Percentiles rank a stretch among this genome's conserved stretches.
phyloP scores from a whole-genome alignment of 2,329 filamentous ascomycete species.

The Diaporthe batatas region DNA sequence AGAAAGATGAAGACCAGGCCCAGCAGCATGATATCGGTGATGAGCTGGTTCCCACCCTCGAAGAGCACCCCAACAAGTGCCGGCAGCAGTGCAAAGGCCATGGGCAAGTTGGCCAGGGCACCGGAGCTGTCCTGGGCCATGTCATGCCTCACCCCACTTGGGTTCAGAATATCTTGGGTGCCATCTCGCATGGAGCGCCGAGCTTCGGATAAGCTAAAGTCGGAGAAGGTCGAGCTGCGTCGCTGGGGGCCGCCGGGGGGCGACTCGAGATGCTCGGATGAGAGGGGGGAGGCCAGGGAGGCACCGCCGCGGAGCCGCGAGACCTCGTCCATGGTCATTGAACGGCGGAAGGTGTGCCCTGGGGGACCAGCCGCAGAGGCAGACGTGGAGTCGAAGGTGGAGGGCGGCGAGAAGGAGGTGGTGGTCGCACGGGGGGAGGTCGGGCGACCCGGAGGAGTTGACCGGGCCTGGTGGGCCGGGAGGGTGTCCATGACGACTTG shows the following conservation, averaged over 20 bases:
- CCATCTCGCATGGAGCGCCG: conserved; percentile 73
- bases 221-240: conserved; percentile 83
- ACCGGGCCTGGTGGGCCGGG: conserved; percentile 23
- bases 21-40: conserved; percentile 87
- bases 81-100: conserved; percentile 86
- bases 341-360: conserved; percentile 57
- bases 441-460: conserved; percentile 27
- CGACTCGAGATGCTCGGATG: conserved; percentile 47
- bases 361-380: conserved; percentile 44
- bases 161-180: conserved; percentile 76
- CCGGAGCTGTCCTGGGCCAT: conserved; percentile 65
- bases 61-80: conserved; percentile 89
- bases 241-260: conserved; percentile 60
- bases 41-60: conserved; percentile 83
- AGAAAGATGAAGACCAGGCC: conserved; percentile 86
- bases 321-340: conserved; percentile 56
- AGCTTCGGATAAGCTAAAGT: conserved; percentile 78
- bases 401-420: conserved; percentile 34
- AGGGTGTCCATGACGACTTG: conserved; percentile 32
- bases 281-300: conserved; percentile 42
- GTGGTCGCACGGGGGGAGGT: conserved; percentile 32
- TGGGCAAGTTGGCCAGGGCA: conserved; percentile 82
- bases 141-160: conserved; percentile 55
- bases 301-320: conserved; percentile 46
- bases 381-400: conserved; percentile 6